Evolutionary conservation across 2,329 filamentous ascomycete genomes (phyloP).

Genomic region (Verticillium nubilum): DNA sequence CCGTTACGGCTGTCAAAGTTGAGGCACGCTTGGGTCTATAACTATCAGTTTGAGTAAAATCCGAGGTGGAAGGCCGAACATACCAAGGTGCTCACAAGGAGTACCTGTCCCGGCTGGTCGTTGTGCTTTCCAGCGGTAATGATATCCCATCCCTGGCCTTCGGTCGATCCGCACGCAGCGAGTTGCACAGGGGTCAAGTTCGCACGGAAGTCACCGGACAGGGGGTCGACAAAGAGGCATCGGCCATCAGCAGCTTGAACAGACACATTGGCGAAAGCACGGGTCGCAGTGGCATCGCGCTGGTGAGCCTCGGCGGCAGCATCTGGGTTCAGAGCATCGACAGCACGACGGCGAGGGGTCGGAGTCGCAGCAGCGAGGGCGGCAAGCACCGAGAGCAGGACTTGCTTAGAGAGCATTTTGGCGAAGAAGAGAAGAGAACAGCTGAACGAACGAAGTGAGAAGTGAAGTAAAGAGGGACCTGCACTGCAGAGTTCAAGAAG

Average conservation of each 20-base stretch:
- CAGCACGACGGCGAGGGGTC: slow-evolving; percentile 24
- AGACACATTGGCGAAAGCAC: slow-evolving; percentile 36
- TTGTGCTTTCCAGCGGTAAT: slow-evolving; percentile 47
- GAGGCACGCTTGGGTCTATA: slow-evolving; percentile 47
- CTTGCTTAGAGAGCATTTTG: slow-evolving; percentile 16
- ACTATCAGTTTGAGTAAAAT: slow-evolving; percentile 12
- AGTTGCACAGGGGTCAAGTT: slow-evolving; percentile 42
- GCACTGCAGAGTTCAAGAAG: slow-evolving; percentile 23
- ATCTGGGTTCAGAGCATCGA: slow-evolving; percentile 34
- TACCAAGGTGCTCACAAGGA: slow-evolving; percentile 49
- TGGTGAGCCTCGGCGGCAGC: slow-evolving; percentile 39
- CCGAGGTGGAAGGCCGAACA: slow-evolving; percentile 4
- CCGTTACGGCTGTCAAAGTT: slow-evolving; percentile 52
- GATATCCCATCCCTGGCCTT: slow-evolving; percentile 41
- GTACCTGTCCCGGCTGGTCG: slow-evolving; percentile 35
- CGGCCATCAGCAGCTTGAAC: slow-evolving; percentile 38
- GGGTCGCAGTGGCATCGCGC: slow-evolving; percentile 36
- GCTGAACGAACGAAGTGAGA: neutral
- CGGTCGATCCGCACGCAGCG: slow-evolving; percentile 33
- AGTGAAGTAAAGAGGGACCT: slow-evolving; percentile 16
- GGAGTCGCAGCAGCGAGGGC: slow-evolving; percentile 18
- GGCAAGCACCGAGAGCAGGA: slow-evolving; percentile 19
- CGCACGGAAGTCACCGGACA: slow-evolving; percentile 42
- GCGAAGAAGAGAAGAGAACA: neutral
- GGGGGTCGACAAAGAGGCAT: slow-evolving; percentile 39